A percentile compares a stretch with the other conserved stretches of the same genome.
Evolutionary conservation across 331 rosid species (phyloP).

Genomic region (Saraca asoca): DNA sequence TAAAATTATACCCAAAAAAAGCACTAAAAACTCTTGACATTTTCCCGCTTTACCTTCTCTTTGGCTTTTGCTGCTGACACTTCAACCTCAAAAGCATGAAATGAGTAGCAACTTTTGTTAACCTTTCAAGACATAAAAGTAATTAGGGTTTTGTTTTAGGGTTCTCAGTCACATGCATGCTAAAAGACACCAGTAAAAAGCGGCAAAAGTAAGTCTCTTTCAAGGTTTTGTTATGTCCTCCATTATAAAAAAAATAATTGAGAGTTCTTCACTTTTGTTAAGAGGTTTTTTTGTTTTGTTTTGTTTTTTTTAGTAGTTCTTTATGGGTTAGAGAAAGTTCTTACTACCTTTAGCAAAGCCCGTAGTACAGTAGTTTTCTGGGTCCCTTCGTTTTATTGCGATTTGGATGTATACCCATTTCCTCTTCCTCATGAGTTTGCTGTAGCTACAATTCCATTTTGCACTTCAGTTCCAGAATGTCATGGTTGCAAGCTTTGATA

Average conservation of each 20-base stretch:
- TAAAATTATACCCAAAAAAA: conserved; percentile 15
- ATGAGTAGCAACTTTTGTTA: conserved; percentile 17
- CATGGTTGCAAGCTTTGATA: conserved; percentile 31
- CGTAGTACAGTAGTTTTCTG: conserved; percentile 39
- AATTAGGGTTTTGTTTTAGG: conserved; percentile 36
- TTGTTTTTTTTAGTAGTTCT: too few species aligned
- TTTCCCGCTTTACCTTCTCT: conserved; percentile 56
- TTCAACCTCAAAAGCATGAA: conserved; percentile 43
- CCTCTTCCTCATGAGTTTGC: conserved; percentile 43
- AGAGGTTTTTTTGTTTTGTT: conserved; percentile 11
- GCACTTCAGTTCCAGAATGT: conserved; percentile 26
- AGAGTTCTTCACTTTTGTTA: conserved; percentile 32
- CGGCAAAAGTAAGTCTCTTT: conserved; percentile 45
- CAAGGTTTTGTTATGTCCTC: conserved; percentile 32
- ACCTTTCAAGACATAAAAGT: conserved; percentile 27
- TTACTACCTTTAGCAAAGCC: conserved; percentile 35
- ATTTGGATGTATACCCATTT: conserved; percentile 49
- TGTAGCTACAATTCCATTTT: conserved; percentile 41
- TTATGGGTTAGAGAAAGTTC: too few species aligned
- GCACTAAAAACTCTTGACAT: conserved; percentile 17
- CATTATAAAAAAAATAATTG: conserved; percentile 32
- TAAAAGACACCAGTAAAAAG: conserved; percentile 29
- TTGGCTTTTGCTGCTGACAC: conserved; percentile 25
- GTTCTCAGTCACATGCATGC: conserved; percentile 49
- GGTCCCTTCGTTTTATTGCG: conserved; percentile 71